Percentiles rank a stretch among this genome's conserved stretches.
phyloP scores from a whole-genome alignment of 768 basidiomycete species.

The Termitomyces sp. region DNA sequence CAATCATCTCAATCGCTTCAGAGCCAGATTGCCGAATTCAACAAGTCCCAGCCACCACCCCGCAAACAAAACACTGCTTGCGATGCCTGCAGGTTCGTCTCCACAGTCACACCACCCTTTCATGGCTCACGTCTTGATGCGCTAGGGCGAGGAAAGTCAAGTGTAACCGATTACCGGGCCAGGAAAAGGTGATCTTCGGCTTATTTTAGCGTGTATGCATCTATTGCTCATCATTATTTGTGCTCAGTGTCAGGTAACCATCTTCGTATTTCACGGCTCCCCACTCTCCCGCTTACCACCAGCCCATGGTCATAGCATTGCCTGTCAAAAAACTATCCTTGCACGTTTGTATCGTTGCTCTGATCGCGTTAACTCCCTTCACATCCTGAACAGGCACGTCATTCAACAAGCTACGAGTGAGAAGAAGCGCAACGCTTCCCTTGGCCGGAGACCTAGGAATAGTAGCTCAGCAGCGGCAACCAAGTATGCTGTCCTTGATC shows the following conservation, averaged over 20 bases:
- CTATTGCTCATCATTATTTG: neutral
- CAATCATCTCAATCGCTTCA: slow-evolving; percentile 65
- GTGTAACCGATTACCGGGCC: slow-evolving; percentile 75
- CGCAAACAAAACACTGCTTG: slow-evolving; percentile 92
- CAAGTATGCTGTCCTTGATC: slow-evolving; percentile 35
- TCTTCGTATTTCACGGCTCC: slow-evolving; percentile 14
- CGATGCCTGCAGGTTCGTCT: slow-evolving; percentile 76
- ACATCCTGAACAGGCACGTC: slow-evolving; percentile 47
- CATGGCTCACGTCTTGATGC: slow-evolving; percentile 11
- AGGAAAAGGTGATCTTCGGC: slow-evolving; percentile 62
- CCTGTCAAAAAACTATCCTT: slow-evolving; percentile 80
- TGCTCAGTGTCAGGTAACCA: slow-evolving; percentile 56
- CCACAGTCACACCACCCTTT: neutral
- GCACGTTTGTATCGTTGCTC: slow-evolving; percentile 61
- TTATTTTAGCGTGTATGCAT: neutral
- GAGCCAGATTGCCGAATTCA: slow-evolving; percentile 78
- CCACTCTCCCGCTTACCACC: slow-evolving; percentile 4
- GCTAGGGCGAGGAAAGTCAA: slow-evolving; percentile 81
- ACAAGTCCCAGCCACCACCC: slow-evolving; percentile 76
- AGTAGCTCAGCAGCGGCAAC: slow-evolving; percentile 37
- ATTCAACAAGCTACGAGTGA: slow-evolving; percentile 84
- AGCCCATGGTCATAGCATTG: slow-evolving; percentile 52
- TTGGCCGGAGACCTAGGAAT: slow-evolving; percentile 61
- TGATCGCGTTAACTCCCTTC: slow-evolving; percentile 1
- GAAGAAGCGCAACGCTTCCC: slow-evolving; percentile 61